Evolutionary conservation across 768 basidiomycete species (phyloP), one percentile per base, ranked within the genome.

Genomic region (Gloeophyllum trabeum): DNA sequence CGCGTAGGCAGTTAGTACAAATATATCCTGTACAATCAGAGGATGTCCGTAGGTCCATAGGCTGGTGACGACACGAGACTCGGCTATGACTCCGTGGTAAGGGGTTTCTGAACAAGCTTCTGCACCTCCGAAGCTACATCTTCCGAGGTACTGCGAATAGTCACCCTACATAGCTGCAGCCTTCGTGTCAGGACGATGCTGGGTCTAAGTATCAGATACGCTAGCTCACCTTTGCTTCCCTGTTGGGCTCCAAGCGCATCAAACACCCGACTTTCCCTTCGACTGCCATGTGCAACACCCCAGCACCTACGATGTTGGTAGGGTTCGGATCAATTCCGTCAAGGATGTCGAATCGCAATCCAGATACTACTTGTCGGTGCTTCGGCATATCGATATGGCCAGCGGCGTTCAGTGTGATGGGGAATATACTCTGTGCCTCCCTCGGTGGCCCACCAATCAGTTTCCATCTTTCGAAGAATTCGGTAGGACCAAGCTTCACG

Each of bases 401-500:
- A 6, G 65, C 56, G 13, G 64, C 64, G 35, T 75, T 77, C 19
- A 96, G 64, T 24, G 64, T 57, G 45, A 98, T 80, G 0, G 90
- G 81, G 61, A 96, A 96, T 42, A 99, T 71, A 37, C 63, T 59
- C 58, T 99, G 96, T 21, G 85, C 77, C 64, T 99, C 96, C 39
- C 93, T 75, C 22, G 96, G 96, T 10, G 90, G 70, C 1, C 96
- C 96, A 5, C 96, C 96, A 40, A 98, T 98, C 51, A 96, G 64
- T 60, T 91, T 93, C 96, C 96, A 99, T 40, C 96, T 70, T 60
- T 97, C 93, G 62, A 98, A 99, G 71, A 98, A 99, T 51, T 96
- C 88, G 1, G 74, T 64, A 46, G 75, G 69, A 7, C 75, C 78
- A 24, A 99, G 74, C 53, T 80, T 83, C 49, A 97, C 93, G 20